phyloP scores from a whole-genome alignment of 768 basidiomycete species.

The Sutorius australiensis region DNA sequence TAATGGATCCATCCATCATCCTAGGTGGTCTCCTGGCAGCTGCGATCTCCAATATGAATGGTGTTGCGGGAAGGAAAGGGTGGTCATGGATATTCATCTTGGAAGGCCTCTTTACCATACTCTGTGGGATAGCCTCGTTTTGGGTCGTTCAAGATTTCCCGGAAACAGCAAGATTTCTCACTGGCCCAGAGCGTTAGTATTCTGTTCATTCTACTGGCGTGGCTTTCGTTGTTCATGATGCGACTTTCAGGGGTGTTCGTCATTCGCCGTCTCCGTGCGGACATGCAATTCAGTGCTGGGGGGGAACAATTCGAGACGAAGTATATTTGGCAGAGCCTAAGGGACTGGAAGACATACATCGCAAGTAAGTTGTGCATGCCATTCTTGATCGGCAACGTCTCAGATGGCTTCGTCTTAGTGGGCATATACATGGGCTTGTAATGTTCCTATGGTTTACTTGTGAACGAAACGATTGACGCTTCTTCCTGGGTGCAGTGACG shows the following conservation, averaged over 20 bases:
- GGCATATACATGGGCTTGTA: conserved; percentile 70
- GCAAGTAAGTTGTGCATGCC: conserved; percentile 44
- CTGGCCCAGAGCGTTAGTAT: conserved; percentile 52
- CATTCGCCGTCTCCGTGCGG: conserved; percentile 59
- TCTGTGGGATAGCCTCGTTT: conserved; percentile 56
- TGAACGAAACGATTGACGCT: conserved; percentile 1
- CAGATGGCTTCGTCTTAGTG: conserved; percentile 38
- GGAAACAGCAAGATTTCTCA: conserved; percentile 68
- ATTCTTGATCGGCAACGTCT: conserved; percentile 2
- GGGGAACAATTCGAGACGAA: conserved; percentile 51
- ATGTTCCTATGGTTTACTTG: conserved; percentile 15
- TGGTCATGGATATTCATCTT: conserved; percentile 76
- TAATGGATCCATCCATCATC: neutral
- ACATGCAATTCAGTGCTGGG: conserved; percentile 62
- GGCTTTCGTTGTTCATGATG: neutral
- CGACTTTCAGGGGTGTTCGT: conserved; percentile 50
- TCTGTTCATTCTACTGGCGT: neutral
- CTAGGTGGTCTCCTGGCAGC: conserved; percentile 62
- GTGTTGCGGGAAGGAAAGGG: conserved; percentile 57
- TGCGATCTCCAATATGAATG: conserved; percentile 69
- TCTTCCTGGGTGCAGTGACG: conserved; percentile 33
- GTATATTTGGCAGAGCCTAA: conserved; percentile 57
- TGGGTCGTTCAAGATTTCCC: conserved; percentile 80
- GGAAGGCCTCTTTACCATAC: conserved; percentile 66
- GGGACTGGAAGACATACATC: conserved; percentile 72